Evolutionary conservation across 23 red algal genomes (phyloP).

Genomic region (Gracilaria domingensis): DNA sequence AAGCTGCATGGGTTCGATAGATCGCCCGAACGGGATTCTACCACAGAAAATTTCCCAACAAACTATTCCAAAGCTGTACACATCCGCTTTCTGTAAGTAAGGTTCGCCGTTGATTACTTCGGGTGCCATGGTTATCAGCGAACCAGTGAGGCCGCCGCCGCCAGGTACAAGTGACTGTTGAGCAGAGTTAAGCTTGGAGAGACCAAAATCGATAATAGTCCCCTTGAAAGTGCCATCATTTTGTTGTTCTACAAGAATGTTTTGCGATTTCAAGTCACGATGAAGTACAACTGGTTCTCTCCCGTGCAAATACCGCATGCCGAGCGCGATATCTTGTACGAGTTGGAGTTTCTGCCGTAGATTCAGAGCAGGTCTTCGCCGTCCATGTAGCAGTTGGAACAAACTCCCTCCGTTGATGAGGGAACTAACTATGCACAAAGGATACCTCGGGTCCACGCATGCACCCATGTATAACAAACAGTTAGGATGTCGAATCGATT

Average conservation of each 20-base stretch:
- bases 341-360: conserved; percentile 49
- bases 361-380: conserved; percentile 11
- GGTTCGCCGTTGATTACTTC: conserved; percentile 85
- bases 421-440: conserved; percentile 96
- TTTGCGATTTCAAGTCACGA: conserved; percentile 90
- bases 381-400: conserved; percentile 79
- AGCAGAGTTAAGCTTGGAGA: conserved; percentile 68
- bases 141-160: conserved; percentile 52
- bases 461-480: conserved; percentile 98
- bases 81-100: conserved; percentile 79
- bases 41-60: conserved; percentile 81
- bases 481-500: conserved; percentile 97
- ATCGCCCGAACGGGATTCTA: conserved; percentile 60
- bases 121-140: conserved; percentile 87
- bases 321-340: conserved; percentile 84
- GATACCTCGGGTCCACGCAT: conserved; percentile 77
- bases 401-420: conserved; percentile 94
- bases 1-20: conserved; percentile 55
- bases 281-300: conserved; percentile 82
- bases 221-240: conserved; percentile 78
- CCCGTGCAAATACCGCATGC: conserved; percentile 93
- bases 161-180: conserved; percentile 65
- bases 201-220: conserved; percentile 77
- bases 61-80: conserved; percentile 87
- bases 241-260: conserved; percentile 84